These are phyloP conservation scores for Fomitopsis betulina DNA, from an alignment of 1,284 basidiomycete genomes.

Conservation along the genomic window DNA sequence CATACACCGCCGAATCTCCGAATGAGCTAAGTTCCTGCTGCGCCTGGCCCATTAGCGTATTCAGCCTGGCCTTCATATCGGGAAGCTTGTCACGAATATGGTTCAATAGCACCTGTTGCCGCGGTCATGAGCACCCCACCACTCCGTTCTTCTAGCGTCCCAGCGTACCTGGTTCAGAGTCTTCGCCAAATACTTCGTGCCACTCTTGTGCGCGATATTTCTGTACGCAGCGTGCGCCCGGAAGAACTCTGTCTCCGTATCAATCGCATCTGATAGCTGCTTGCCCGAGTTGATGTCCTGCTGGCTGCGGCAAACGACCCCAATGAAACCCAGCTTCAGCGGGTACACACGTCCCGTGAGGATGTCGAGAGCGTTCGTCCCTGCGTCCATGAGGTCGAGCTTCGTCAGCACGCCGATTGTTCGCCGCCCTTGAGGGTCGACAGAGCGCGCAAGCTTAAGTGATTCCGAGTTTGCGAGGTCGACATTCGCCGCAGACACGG, in stretches of 20 bases:
- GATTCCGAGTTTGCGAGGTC: slow-evolving; percentile 98
- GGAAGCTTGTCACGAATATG: slow-evolving; percentile 99
- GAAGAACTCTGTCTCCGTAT: slow-evolving; percentile 93
- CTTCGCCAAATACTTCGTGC: slow-evolving; percentile 93
- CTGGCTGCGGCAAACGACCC: slow-evolving; percentile 95
- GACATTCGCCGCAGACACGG: slow-evolving; percentile 96
- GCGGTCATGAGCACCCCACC: neutral
- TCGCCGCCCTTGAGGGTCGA: slow-evolving; percentile 93
- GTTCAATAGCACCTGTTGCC: slow-evolving; percentile 81
- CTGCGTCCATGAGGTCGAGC: slow-evolving; percentile 98
- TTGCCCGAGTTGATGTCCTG: slow-evolving; percentile 95
- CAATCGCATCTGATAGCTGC: slow-evolving; percentile 80
- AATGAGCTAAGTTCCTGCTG: slow-evolving; percentile 97
- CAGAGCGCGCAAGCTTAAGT: slow-evolving; percentile 91
- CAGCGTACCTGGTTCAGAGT: slow-evolving; percentile 78
- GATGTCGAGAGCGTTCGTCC: slow-evolving; percentile 95
- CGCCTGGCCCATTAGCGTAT: slow-evolving; percentile 98
- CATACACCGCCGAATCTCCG: slow-evolving; percentile 91
- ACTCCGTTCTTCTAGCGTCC: neutral
- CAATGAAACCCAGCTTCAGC: slow-evolving; percentile 96
- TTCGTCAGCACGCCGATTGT: slow-evolving; percentile 97
- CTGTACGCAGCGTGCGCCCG: slow-evolving; percentile 86
- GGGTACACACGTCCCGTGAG: slow-evolving; percentile 96
- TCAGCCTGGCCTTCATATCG: slow-evolving; percentile 98
- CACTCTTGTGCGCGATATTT: slow-evolving; percentile 96